These are phyloP conservation scores for Usnea hakonensis DNA, from an alignment of 495 filamentous ascomycete genomes.

Conservation along the genomic window DNA sequence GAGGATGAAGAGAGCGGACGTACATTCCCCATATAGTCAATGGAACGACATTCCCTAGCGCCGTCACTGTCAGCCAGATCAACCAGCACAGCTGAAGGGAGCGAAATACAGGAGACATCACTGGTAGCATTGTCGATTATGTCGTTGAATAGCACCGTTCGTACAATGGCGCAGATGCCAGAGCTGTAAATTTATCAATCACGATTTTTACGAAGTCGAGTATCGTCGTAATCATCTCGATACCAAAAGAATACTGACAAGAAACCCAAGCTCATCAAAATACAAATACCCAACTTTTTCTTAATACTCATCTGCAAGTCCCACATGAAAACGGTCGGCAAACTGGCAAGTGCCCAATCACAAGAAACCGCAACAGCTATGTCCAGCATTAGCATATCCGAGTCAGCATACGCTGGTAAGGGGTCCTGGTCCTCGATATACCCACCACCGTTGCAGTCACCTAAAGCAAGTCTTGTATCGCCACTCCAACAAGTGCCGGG, in stretches of 20 bases:
- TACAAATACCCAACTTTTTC: constrained; percentile 7
- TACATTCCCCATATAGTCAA: too few relatives aligned
- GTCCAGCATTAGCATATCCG: background rate
- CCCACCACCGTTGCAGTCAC: constrained; percentile 35
- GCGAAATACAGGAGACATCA: too few relatives aligned
- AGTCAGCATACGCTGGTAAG: background rate
- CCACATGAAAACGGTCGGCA: constrained; percentile 23
- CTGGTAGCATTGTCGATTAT: too few relatives aligned
- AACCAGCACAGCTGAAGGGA: too few relatives aligned
- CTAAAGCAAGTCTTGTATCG: constrained; percentile 34
- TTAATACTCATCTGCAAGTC: constrained; percentile 12
- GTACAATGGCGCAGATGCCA: constrained; percentile 7
- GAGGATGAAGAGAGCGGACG: too few relatives aligned
- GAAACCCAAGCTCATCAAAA: constrained; percentile 17
- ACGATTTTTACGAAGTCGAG: too few relatives aligned
- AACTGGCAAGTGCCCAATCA: constrained; percentile 38
- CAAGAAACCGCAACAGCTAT: constrained; percentile 30
- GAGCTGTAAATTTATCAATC: too few relatives aligned
- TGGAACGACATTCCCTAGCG: too few relatives aligned
- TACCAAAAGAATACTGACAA: constrained; percentile 1
- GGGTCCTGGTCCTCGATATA: background rate
- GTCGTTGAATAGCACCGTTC: background rate
- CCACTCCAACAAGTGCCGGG: constrained; percentile 35
- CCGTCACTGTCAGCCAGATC: too few relatives aligned
- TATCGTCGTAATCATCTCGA: too few relatives aligned